phyloP scores from a whole-genome alignment of 805 yeast genomes.

The Candida maesae region DNA sequence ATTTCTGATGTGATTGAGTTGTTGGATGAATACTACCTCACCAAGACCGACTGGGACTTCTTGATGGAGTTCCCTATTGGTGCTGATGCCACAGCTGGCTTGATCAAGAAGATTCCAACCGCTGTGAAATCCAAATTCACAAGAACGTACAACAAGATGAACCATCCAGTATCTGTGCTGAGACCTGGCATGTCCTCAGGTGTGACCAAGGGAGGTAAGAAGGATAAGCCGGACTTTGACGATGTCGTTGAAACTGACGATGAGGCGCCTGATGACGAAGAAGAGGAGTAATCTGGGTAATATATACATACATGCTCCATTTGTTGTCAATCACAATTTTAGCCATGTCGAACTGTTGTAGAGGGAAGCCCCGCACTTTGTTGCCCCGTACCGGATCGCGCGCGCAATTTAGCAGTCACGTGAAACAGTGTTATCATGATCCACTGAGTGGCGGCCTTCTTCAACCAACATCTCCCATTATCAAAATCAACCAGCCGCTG shows the following conservation, averaged over 20 bases:
- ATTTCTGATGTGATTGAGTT: constrained; percentile 59
- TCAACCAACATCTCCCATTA: no score
- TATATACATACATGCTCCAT: no score
- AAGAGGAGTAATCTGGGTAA: neutral
- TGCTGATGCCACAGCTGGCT: constrained; percentile 39
- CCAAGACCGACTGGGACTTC: constrained; percentile 90
- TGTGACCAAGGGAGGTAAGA: constrained; percentile 6
- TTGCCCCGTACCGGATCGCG: no score
- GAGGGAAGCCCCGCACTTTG: no score
- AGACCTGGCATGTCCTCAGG: constrained; percentile 12
- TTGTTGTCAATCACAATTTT: no score
- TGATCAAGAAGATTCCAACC: constrained; percentile 64
- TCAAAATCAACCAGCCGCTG: no score
- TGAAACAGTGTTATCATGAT: no score
- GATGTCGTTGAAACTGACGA: constrained; percentile 17
- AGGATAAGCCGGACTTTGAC: constrained; percentile 10
- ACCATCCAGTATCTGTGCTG: constrained; percentile 68
- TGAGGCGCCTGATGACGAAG: constrained; percentile 7
- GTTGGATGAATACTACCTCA: constrained; percentile 82
- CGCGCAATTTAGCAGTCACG: no score
- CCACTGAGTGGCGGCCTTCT: no score
- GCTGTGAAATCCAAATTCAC: constrained; percentile 85
- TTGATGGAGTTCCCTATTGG: constrained; percentile 84
- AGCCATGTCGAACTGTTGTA: no score
- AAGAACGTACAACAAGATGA: constrained; percentile 65